Percentiles rank a stretch among this genome's conserved stretches.
phyloP scores from a whole-genome alignment of 2,329 filamentous ascomycete genomes.

The Parascedosporium putredinis region DNA sequence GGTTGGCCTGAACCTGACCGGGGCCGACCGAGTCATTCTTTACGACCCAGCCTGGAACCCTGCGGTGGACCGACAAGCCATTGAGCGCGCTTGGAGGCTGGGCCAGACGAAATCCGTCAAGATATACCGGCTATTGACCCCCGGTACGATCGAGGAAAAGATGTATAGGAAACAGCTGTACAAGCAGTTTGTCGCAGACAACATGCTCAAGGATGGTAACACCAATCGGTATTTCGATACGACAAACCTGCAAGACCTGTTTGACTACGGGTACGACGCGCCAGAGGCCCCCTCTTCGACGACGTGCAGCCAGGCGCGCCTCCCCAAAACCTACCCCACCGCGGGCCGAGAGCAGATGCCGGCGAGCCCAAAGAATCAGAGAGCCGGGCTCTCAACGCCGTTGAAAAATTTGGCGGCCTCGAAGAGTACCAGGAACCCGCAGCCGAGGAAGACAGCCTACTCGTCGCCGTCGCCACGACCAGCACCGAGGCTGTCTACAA shows the following conservation, averaged over 20 bases:
- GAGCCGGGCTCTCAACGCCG: slow-evolving; percentile 5
- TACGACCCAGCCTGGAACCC: slow-evolving; percentile 99
- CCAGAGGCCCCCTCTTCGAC: neutral
- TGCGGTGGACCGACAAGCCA: slow-evolving; percentile 88
- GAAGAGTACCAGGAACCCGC: slow-evolving; percentile 47
- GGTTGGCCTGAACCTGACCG: slow-evolving; percentile 86
- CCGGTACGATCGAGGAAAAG: slow-evolving; percentile 97
- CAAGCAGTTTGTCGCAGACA: slow-evolving; percentile 96
- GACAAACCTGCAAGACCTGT: slow-evolving; percentile 84
- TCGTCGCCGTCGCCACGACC: slow-evolving; percentile 80
- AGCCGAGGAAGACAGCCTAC: slow-evolving; percentile 61
- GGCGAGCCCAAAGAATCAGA: slow-evolving; percentile 13
- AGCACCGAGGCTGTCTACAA: slow-evolving; percentile 87
- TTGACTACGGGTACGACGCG: slow-evolving; percentile 40
- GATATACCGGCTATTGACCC: slow-evolving; percentile 96
- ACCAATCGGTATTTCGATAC: slow-evolving; percentile 86
- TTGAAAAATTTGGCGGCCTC: slow-evolving; percentile 41
- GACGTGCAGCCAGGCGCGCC: neutral
- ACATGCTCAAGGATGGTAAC: slow-evolving; percentile 88
- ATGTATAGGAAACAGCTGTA: slow-evolving; percentile 98
- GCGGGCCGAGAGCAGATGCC: slow-evolving; percentile 3
- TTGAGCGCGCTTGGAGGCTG: slow-evolving; percentile 89
- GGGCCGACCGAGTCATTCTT: slow-evolving; percentile 91
- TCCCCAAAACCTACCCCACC: neutral
- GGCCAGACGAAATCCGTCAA: slow-evolving; percentile 92